These are phyloP conservation scores for Lathyrus aphaca DNA, from an alignment of 306 rosid species.

Conservation along the genomic window DNA sequence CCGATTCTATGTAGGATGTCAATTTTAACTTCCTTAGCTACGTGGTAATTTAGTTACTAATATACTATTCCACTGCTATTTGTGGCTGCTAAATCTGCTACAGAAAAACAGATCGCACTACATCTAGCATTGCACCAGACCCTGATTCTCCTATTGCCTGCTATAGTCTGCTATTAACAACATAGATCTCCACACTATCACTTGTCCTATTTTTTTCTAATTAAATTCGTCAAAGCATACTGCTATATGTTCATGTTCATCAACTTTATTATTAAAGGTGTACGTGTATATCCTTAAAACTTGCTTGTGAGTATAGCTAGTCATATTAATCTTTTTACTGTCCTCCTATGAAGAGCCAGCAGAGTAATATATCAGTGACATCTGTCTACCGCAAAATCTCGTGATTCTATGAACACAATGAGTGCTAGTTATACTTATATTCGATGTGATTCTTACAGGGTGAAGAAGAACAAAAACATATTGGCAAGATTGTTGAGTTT, in stretches of 20 bases:
- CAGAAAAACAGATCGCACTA: background rate
- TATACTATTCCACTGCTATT: background rate
- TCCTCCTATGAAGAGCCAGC: conserved; percentile 5
- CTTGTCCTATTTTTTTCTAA: background rate
- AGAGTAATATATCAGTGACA: conserved; percentile 17
- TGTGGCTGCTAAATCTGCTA: background rate
- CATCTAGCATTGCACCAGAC: background rate
- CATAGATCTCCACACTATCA: background rate
- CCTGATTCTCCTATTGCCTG: background rate
- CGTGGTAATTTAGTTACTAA: background rate
- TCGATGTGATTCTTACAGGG: conserved; percentile 62
- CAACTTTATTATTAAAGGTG: conserved; percentile 9
- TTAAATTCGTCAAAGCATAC: background rate
- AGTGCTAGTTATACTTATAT: conserved; percentile 38
- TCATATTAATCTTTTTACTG: conserved; percentile 10
- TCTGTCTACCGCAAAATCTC: conserved; percentile 21
- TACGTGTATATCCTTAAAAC: conserved; percentile 5
- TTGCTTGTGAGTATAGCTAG: conserved; percentile 19
- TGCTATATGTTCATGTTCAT: conserved; percentile 18
- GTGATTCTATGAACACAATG: conserved; percentile 5
- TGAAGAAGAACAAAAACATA: conserved; percentile 57
- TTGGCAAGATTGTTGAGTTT: conserved; percentile 88
- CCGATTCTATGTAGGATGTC: background rate
- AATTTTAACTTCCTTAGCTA: background rate
- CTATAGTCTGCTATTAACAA: background rate